Evolutionary conservation across 257 asterid species (phyloP).

Genomic region (Lithospermum erythrorhizon): DNA sequence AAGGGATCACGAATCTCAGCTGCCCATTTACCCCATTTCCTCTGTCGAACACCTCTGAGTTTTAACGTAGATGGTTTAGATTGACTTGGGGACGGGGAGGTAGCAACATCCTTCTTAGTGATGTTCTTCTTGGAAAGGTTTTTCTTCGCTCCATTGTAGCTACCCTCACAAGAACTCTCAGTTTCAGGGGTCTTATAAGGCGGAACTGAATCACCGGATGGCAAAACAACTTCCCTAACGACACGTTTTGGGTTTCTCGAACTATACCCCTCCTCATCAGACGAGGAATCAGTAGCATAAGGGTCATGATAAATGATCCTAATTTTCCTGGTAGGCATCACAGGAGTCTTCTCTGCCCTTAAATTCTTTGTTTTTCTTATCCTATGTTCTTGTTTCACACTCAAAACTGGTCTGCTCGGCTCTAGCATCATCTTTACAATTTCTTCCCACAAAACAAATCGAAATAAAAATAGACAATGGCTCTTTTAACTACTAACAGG

Average conservation of each 20-base stretch:
- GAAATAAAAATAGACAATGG: conserved; percentile 8
- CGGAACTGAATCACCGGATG: conserved; percentile 8
- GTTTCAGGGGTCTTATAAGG: conserved; percentile 13
- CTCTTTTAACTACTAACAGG: not conserved
- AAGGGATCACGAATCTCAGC: not conserved
- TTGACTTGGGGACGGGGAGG: conserved; percentile 5
- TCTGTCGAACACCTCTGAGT: conserved; percentile 1
- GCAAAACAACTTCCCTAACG: conserved; percentile 42
- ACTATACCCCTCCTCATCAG: conserved; percentile 43
- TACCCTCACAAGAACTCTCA: conserved; percentile 36
- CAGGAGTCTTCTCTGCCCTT: conserved; percentile 13
- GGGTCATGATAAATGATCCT: conserved; percentile 64
- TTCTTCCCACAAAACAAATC: conserved; percentile 18
- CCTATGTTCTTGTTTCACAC: conserved; percentile 19
- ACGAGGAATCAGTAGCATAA: conserved; percentile 80
- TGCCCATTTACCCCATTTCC: conserved; percentile 2
- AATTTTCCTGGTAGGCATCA: conserved; percentile 30
- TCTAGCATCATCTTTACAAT: conserved; percentile 20
- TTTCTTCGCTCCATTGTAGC: conserved; percentile 26
- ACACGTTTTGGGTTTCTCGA: conserved; percentile 33
- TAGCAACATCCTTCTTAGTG: conserved; percentile 5
- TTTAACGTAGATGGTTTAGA: conserved; percentile 5
- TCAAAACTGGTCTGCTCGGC: conserved; percentile 20
- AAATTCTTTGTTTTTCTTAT: not conserved
- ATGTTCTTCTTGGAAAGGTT: conserved; percentile 14